Percentiles rank a stretch among this genome's conserved stretches.
These are phyloP conservation scores for Rosa hybrid DNA, from an alignment of 331 rosid genomes.

Conservation along the genomic window DNA sequence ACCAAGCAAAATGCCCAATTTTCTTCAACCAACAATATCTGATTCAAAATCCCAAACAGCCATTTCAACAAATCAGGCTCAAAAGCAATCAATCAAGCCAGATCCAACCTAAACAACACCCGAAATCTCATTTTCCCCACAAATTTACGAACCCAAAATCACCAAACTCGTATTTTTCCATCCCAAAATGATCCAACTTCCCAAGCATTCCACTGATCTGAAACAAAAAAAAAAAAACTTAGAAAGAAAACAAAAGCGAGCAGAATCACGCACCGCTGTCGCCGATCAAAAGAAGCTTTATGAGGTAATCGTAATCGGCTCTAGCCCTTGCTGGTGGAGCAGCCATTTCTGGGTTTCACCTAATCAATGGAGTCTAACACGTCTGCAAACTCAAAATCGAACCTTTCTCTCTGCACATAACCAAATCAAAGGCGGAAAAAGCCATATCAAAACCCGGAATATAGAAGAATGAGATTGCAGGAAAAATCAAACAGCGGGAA, in stretches of 20 bases:
- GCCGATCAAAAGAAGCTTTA: conserved; percentile 88
- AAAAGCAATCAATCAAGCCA: conserved; percentile 12
- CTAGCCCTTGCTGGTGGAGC: conserved; percentile 92
- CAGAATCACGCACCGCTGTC: conserved; percentile 66
- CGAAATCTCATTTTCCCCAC: neutral
- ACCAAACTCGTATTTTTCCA: conserved; percentile 12
- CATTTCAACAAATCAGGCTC: neutral
- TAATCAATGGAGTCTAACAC: conserved; percentile 24
- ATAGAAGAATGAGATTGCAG: neutral
- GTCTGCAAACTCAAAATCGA: neutral
- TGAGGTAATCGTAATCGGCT: conserved; percentile 85
- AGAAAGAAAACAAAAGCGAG: neutral
- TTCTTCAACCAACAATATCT: neutral
- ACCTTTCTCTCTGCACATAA: conserved; percentile 32
- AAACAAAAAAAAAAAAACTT: neutral
- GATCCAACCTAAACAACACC: conserved; percentile 28
- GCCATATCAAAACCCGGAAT: neutral
- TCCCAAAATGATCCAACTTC: conserved; percentile 6
- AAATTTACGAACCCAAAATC: neutral
- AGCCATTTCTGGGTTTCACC: conserved; percentile 57
- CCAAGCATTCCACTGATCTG: conserved; percentile 1
- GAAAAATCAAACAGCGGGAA: neutral
- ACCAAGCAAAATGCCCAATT: neutral
- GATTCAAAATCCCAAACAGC: neutral
- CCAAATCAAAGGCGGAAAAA: neutral